Conservation (phyloP, 1,284 basidiomycete genomes). For the Ceratobasidium papillatum region DNA sequence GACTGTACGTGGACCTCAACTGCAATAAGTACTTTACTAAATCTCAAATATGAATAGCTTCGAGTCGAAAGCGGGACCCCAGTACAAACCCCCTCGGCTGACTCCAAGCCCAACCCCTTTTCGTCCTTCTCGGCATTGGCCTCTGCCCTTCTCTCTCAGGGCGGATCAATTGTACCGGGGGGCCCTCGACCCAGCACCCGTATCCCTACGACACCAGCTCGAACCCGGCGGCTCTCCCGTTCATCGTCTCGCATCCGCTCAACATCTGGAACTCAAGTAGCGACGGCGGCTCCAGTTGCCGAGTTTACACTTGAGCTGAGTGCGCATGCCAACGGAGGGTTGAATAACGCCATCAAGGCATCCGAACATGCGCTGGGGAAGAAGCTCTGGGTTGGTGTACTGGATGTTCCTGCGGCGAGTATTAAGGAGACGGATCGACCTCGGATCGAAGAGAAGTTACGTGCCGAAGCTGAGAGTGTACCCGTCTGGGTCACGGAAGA, state of each 20-base stretch:
- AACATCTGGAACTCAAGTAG: neutral
- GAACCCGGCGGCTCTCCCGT: slow-evolving; percentile 61
- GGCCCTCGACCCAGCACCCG: slow-evolving; percentile 3
- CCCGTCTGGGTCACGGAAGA: slow-evolving; percentile 83
- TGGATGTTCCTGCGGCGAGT: slow-evolving; percentile 72
- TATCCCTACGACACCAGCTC: slow-evolving; percentile 3
- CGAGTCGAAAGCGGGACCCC: slow-evolving; percentile 58
- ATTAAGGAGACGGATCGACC: slow-evolving; percentile 65
- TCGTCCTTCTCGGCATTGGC: slow-evolving; percentile 45
- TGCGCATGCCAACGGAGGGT: slow-evolving; percentile 78
- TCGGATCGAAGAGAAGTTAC: slow-evolving; percentile 69
- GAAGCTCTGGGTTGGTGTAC: slow-evolving; percentile 83
- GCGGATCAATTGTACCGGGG: neutral
- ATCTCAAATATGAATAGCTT: slow-evolving; percentile 6
- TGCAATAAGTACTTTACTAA: neutral
- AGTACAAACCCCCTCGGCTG: slow-evolving; percentile 44
- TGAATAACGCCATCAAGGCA: slow-evolving; percentile 79
- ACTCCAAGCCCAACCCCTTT: slow-evolving; percentile 54
- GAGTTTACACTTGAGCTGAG: slow-evolving; percentile 70
- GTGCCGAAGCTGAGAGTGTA: slow-evolving; percentile 63
- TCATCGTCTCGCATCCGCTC: slow-evolving; percentile 46
- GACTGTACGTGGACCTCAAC: slow-evolving; percentile 57
- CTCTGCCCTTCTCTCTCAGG: slow-evolving; percentile 23
- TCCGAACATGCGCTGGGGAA: slow-evolving; percentile 62
- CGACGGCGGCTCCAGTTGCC: slow-evolving; percentile 2